phyloP scores from a whole-genome alignment of 2,329 filamentous ascomycete species.

The Diaporthe citri region DNA sequence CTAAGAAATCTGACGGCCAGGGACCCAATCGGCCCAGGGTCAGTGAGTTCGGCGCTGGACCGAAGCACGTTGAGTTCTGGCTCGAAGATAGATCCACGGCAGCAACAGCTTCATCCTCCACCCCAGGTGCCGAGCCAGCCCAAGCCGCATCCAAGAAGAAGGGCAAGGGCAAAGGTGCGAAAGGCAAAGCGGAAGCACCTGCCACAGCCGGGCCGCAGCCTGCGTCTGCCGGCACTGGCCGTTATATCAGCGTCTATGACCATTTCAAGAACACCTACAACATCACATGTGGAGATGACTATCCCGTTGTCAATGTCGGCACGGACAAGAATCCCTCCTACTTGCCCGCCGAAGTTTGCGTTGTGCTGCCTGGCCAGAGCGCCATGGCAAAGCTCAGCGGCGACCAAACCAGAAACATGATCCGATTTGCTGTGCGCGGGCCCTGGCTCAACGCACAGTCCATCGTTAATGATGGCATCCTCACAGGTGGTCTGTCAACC shows the following conservation, averaged over 20 bases:
- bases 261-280: conserved; percentile 60
- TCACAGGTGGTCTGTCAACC: conserved; percentile 60
- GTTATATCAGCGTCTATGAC: conserved; percentile 64
- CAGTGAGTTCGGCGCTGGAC: conserved; percentile 55
- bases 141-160: conserved; percentile 33
- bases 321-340: conserved; percentile 65
- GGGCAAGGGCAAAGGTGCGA: conserved; percentile 34
- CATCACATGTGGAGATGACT: conserved; percentile 45
- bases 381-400: conserved; percentile 60
- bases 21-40: conserved; percentile 45
- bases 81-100: conserved; percentile 47
- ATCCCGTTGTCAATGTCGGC: conserved; percentile 73
- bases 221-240: conserved; percentile 20
- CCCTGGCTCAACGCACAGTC: conserved; percentile 68
- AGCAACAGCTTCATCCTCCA: neutral
- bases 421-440: conserved; percentile 69
- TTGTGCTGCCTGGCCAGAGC: conserved; percentile 67
- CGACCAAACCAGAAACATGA: conserved; percentile 69
- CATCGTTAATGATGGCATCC: conserved; percentile 64
- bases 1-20: conserved; percentile 51
- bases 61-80: conserved; percentile 68
- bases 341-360: conserved; percentile 69
- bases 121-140: conserved; percentile 8
- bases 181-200: conserved; percentile 10
- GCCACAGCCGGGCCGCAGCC: conserved; percentile 21